These are phyloP conservation scores for Paramarasmius palmivorus DNA, from an alignment of 1,284 basidiomycete species.

Conservation along the genomic window DNA sequence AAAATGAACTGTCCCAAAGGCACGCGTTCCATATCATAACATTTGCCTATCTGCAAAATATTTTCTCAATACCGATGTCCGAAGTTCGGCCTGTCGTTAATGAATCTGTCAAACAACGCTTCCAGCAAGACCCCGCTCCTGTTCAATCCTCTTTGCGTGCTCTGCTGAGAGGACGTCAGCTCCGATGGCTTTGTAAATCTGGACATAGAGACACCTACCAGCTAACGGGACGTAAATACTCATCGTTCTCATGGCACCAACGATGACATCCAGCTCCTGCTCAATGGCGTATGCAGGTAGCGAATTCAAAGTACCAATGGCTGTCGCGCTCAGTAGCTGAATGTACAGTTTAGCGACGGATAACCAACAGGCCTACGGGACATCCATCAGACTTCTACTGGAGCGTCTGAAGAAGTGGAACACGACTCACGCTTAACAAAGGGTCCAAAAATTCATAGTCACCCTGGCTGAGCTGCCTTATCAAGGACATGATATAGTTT, in stretches of 20 bases:
- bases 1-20: too few species aligned
- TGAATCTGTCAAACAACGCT: not conserved
- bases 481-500: constrained; percentile 41
- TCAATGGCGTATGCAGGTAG: constrained; percentile 25
- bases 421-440: constrained; percentile 47
- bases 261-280: constrained; percentile 32
- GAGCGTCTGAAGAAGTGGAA: constrained; percentile 12
- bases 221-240: constrained; percentile 35
- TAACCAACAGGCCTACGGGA: constrained; percentile 42
- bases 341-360: constrained; percentile 39
- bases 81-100: too few species aligned
- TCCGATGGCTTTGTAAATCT: not conserved
- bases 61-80: too few species aligned
- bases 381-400: constrained; percentile 1
- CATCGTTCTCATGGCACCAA: constrained; percentile 34
- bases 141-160: constrained; percentile 25
- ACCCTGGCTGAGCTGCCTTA: constrained; percentile 45
- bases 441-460: constrained; percentile 57
- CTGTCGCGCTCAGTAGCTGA: constrained; percentile 24
- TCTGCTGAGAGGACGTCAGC: constrained; percentile 18
- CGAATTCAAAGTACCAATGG: constrained; percentile 14
- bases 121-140: constrained; percentile 18
- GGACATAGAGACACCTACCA: constrained; percentile 21
- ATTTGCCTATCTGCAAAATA: too few species aligned
- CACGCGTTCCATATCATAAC: too few species aligned